Percentiles rank a stretch among this genome's conserved stretches.
These are phyloP conservation scores for Calamus simplicifolius DNA, from an alignment of 176 grass and related monocot genomes.

Conservation along the genomic window DNA sequence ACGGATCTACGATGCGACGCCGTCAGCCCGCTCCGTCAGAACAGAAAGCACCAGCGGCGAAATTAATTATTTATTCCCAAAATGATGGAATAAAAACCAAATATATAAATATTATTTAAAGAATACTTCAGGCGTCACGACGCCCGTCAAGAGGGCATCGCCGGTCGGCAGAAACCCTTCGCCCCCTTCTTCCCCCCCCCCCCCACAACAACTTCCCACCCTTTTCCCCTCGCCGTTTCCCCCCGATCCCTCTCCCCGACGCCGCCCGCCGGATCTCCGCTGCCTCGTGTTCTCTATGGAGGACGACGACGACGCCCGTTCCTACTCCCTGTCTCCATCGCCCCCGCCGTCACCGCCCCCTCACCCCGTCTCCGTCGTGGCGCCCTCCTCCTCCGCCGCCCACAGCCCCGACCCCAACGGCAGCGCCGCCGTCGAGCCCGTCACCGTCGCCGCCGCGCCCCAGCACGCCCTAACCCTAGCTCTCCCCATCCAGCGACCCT, in stretches of 20 bases:
- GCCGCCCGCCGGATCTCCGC: background rate
- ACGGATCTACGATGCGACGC: too few species aligned
- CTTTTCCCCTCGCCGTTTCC: slow-evolving; percentile 13
- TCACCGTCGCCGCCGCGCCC: slow-evolving; percentile 32
- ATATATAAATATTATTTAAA: too few species aligned
- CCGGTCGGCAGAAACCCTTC: too few species aligned
- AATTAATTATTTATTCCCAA: too few species aligned
- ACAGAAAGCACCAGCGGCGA: too few species aligned
- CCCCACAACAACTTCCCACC: background rate
- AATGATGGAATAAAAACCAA: too few species aligned
- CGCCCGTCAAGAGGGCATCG: too few species aligned
- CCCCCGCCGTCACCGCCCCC: background rate
- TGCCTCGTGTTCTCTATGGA: background rate
- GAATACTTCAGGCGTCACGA: too few species aligned
- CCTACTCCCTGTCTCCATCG: slow-evolving; percentile 2
- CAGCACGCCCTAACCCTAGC: slow-evolving; percentile 34
- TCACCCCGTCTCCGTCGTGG: background rate
- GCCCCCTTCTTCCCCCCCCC: background rate
- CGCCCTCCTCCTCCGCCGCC: too few species aligned
- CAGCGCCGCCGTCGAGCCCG: slow-evolving; percentile 13
- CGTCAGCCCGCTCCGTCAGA: too few species aligned
- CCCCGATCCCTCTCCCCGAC: slow-evolving; percentile 15
- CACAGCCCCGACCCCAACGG: slow-evolving; percentile 18
- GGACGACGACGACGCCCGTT: slow-evolving; percentile 8
- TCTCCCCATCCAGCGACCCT: slow-evolving; percentile 56